Evolutionary conservation across 1,284 basidiomycete genomes (phyloP).

Genomic region (Limonomyces culmigenus): DNA sequence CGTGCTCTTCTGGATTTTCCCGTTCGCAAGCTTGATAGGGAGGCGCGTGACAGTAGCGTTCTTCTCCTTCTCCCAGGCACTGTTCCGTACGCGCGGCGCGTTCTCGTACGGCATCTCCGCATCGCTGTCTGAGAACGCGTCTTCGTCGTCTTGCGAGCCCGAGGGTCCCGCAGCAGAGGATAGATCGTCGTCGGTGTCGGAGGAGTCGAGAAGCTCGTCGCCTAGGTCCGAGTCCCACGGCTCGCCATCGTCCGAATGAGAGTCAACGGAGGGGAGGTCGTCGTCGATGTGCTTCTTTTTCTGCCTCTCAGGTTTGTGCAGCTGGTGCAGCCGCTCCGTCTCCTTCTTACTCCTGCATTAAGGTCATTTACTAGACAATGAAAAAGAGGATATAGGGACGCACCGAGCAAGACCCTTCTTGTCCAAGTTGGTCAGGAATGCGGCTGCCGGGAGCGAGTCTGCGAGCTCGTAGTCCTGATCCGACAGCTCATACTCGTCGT

Average conservation of each 20-base stretch:
- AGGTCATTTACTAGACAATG: background rate
- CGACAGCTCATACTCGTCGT: conserved; percentile 32
- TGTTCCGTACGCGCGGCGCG: conserved; percentile 31
- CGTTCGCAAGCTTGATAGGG: conserved; percentile 75
- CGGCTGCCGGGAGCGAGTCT: conserved; percentile 32
- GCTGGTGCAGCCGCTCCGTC: conserved; percentile 40
- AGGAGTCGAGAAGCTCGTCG: conserved; percentile 8
- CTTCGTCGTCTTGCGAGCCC: conserved; percentile 13
- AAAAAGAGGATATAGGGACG: conserved; percentile 8
- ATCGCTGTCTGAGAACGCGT: conserved; percentile 30
- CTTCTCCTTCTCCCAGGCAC: conserved; percentile 25
- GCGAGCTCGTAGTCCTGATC: conserved; percentile 48
- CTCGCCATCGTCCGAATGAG: conserved; percentile 38
- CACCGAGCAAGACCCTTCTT: conserved; percentile 57
- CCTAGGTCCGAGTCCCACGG: conserved; percentile 33
- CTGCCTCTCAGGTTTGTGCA: conserved; percentile 40
- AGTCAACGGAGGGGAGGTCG: conserved; percentile 48
- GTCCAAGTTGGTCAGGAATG: conserved; percentile 50
- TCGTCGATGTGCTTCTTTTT: conserved; percentile 21
- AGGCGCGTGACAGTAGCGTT: conserved; percentile 46
- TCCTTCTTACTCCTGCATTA: conserved; percentile 64
- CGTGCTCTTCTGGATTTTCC: conserved; percentile 38
- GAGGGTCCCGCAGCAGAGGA: too few species aligned
- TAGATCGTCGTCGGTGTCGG: conserved; percentile 15
- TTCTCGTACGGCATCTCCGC: conserved; percentile 59